Base-by-base conservation (phyloP, 805 yeast species). In the Allodekkera sacchari region DNA sequence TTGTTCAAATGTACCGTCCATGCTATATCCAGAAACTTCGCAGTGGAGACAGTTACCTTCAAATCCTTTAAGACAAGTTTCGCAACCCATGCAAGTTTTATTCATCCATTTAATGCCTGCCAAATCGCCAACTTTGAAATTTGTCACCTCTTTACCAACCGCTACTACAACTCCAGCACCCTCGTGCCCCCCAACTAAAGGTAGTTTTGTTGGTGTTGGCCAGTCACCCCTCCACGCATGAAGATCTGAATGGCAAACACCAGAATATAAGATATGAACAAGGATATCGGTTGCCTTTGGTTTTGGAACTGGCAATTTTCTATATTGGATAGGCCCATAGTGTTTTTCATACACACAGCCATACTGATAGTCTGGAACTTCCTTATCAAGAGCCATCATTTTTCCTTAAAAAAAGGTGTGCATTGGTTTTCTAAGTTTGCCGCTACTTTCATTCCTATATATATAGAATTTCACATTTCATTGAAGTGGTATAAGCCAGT, bases 211-310 rank as follows among this genome's bases (percentile, higher is more conserved):
- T 41, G 61, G 69, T 57, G 77, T 64, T 33, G 89, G 88, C 89
- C 92, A 83, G 64, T 83, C 94, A 49, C 92, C 94, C 53, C 78
- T 69, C 85, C 87, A 81, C 37, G 88, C 92, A 64, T 83, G 94
- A 57, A 83, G 71, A 55, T 83, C 94, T 26, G 94, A 82, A 67
- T 84, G 94, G 60, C 94, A 83, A 36, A 83, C 92, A 59, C 94
- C 94, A 14, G 92, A 74, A 68, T 76, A 83, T 60, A 71, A 69
- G 57, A 83, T 75, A 55, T 83, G 71, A 61, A 83, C 65, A 54
- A 83, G 68, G 44, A 83, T 64, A 61, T 83, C 85, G 52, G 74
- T 76, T 37, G 82, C 60, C 51, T 68, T 76, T 47, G 92, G 92
- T 30, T 55, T 59, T 51, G 92, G 89, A 35, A 83, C 87, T 33